These are phyloP conservation scores for Conidiobolus incongruus DNA, from an alignment of 371 early-diverging fungal species.

Conservation along the genomic window DNA sequence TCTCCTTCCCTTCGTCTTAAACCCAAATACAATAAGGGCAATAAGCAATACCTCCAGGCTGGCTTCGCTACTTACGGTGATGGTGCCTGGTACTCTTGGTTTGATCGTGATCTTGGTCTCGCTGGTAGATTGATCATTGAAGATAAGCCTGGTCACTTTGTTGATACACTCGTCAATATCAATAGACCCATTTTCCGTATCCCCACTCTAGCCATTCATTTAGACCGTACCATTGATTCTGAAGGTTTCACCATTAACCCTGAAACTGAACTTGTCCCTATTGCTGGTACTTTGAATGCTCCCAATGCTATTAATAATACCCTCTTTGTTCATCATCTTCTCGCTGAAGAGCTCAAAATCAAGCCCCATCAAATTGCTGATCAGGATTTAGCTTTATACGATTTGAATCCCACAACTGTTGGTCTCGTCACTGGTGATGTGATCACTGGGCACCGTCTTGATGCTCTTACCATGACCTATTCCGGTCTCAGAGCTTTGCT, in stretches of 20 bases:
- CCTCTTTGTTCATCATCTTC: too few species aligned
- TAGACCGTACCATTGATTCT: constrained; percentile 61
- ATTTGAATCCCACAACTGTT: too few species aligned
- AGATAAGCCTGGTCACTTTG: constrained; percentile 32
- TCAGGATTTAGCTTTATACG: too few species aligned
- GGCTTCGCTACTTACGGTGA: constrained; percentile 84
- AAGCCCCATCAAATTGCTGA: too few species aligned
- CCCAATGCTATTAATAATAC: too few species aligned
- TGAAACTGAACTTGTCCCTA: constrained; percentile 80
- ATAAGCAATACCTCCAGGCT: constrained; percentile 63
- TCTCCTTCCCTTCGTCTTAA: constrained; percentile 92
- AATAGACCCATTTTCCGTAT: constrained; percentile 71
- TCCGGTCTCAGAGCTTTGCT: too few species aligned
- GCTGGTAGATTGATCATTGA: constrained; percentile 84
- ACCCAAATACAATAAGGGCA: constrained; percentile 72
- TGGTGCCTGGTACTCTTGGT: constrained; percentile 94
- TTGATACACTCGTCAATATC: constrained; percentile 47
- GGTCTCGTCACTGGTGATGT: too few species aligned
- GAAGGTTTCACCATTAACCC: constrained; percentile 82
- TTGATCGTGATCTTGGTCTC: constrained; percentile 86
- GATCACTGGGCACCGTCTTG: too few species aligned
- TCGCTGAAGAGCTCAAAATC: too few species aligned
- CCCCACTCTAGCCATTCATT: constrained; percentile 91
- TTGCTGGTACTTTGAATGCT: constrained; percentile 61
- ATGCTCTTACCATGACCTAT: too few species aligned